Evolutionary conservation across 345 rosid genomes (phyloP).

Genomic region (Chamaenerion angustifolium): DNA sequence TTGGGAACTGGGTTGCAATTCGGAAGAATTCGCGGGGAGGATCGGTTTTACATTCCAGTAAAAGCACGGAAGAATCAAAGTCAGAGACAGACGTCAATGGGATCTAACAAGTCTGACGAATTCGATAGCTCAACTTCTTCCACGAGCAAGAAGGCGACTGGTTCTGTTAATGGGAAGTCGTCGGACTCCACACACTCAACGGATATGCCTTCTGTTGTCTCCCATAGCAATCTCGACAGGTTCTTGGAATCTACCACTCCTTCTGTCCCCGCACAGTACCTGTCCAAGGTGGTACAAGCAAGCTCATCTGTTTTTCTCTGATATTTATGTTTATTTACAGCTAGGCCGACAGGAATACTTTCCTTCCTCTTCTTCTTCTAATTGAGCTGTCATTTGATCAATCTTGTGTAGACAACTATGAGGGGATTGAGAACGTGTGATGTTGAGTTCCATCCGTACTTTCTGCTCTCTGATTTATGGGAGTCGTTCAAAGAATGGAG

Average conservation of each 20-base stretch:
- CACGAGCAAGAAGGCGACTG: slow-evolving; percentile 1
- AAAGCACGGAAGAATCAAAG: slow-evolving; percentile 24
- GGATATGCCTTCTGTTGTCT: slow-evolving; percentile 2
- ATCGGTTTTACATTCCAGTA: slow-evolving; percentile 22
- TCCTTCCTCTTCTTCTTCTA: not conserved
- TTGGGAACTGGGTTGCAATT: slow-evolving; percentile 20
- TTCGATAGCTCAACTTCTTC: slow-evolving; percentile 6
- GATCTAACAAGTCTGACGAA: not conserved
- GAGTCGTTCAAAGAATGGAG: slow-evolving; percentile 82
- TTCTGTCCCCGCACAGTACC: slow-evolving; percentile 19
- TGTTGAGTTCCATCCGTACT: slow-evolving; percentile 34
- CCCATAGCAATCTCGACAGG: slow-evolving; percentile 20
- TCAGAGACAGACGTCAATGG: no score
- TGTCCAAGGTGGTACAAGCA: slow-evolving; percentile 15
- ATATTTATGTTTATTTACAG: not conserved
- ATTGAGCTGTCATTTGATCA: not conserved
- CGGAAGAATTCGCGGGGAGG: slow-evolving; percentile 16
- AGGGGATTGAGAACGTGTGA: slow-evolving; percentile 35
- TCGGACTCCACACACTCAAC: slow-evolving; percentile 4
- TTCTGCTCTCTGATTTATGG: slow-evolving; percentile 67
- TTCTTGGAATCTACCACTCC: slow-evolving; percentile 28
- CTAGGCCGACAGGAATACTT: not conserved
- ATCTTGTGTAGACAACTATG: slow-evolving; percentile 23
- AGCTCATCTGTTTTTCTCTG: not conserved
- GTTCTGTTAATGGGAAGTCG: slow-evolving; percentile 3